A percentile compares a stretch with the other conserved stretches of the same genome.
phyloP scores from a whole-genome alignment of 305 asterid species.

The Rubia occidens region DNA sequence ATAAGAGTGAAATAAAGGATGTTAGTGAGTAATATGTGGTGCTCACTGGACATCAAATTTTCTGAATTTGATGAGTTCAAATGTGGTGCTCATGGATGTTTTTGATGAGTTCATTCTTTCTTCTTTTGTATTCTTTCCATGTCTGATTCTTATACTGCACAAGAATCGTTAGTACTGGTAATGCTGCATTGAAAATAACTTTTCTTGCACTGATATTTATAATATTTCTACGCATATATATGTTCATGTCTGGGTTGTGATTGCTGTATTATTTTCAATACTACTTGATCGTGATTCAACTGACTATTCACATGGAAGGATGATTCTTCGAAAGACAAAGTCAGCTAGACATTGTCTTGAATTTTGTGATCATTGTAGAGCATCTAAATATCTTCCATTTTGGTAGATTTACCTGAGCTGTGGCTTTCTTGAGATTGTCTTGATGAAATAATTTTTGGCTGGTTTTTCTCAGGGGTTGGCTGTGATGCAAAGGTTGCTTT shows the following conservation, averaged over 20 bases:
- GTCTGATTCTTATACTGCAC: background rate
- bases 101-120: background rate
- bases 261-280: background rate
- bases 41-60: background rate
- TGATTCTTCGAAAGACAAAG: background rate
- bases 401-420: background rate
- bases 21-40: background rate
- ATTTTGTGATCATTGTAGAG: background rate
- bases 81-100: no score
- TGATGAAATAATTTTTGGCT: background rate
- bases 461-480: slow-evolving; percentile 64
- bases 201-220: background rate
- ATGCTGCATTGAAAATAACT: background rate
- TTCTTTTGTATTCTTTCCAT: background rate
- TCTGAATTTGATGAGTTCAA: background rate
- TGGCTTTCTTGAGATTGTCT: background rate
- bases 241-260: background rate
- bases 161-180: background rate
- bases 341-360: background rate
- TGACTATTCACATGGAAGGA: background rate
- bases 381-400: background rate
- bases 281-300: background rate
- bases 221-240: background rate
- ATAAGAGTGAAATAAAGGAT: background rate
- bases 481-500: slow-evolving; percentile 99